These are phyloP conservation scores for Chaetomium sp. DNA, from an alignment of 2,329 filamentous ascomycete species.

Conservation along the genomic window DNA sequence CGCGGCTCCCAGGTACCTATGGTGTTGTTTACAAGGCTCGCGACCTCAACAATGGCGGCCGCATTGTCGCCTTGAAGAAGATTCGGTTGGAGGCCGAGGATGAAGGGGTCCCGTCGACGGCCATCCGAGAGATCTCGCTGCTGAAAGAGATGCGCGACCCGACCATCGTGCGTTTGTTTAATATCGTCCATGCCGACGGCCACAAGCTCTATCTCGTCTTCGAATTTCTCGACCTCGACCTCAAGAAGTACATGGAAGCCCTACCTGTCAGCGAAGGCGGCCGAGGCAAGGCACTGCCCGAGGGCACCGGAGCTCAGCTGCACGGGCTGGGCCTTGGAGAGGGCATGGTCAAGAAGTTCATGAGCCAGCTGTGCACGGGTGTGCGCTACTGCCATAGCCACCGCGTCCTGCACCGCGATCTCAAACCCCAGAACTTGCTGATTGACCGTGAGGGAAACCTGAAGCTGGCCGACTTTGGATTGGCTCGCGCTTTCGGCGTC, in stretches of 20 bases:
- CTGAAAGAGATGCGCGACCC: constrained; percentile 91
- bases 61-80: constrained; percentile 89
- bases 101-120: constrained; percentile 85
- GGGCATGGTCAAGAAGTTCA: constrained; percentile 87
- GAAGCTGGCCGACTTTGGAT: constrained; percentile 82
- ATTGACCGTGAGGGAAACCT: constrained; percentile 85
- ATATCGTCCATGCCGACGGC: constrained; percentile 89
- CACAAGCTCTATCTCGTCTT: constrained; percentile 91
- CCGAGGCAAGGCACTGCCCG: constrained; percentile 77
- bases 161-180: constrained; percentile 80
- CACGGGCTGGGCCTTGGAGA: constrained; percentile 71
- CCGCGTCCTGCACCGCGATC: constrained; percentile 78
- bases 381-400: constrained; percentile 85
- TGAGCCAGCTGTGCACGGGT: constrained; percentile 79
- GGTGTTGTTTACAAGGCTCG: constrained; percentile 90
- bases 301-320: constrained; percentile 66
- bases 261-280: constrained; percentile 79
- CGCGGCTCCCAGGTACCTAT: constrained; percentile 67
- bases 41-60: constrained; percentile 74
- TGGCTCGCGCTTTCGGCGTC: constrained; percentile 87
- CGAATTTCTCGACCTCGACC: constrained; percentile 82
- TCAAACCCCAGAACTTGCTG: constrained; percentile 84
- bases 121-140: constrained; percentile 87
- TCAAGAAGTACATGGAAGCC: constrained; percentile 95
- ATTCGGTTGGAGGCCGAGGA: constrained; percentile 90